Base-by-base conservation (phyloP, 176 grass and related monocot species). In the Oryza meyeriana region DNA sequence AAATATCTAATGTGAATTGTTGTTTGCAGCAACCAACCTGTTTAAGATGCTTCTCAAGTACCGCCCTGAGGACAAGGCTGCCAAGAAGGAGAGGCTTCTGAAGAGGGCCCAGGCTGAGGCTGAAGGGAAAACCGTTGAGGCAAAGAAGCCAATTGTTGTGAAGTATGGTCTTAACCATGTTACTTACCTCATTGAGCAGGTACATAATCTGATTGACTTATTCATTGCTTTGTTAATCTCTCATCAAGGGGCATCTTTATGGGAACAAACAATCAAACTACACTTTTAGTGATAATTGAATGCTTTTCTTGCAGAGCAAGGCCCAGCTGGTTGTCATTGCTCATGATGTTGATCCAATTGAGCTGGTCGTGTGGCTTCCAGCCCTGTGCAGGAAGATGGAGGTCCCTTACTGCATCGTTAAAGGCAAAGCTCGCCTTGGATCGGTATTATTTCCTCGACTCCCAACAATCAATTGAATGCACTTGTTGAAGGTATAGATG, bases 101-200 rank as follows among this genome's bases (percentile, higher is more conserved):
- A 93, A 88, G 74, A 86, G 91, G 55, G 91, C 91, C 67, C 78
- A 93, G 85, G 91, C 91, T 79, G 91, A 88, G 70, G 40, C 47
- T 41, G 91, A 93, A 24, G 88, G 91, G 40, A 93, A 90, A 33
- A 88, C 88, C 1, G 74, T 90, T 68, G 91, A 93, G 47, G 73
- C 79, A 1, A 93, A 93, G 82, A 93, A 93, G 59, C 91, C 91
- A 18, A 93, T 93, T 61, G 91, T 93, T 58, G 91, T 93, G 10
- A 93, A 93, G 75, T 93, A 93, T 90, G 91, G 88, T 12, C 91
- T 93, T 33, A 93, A 93, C 82, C 91, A 93, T 83, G 91, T 93
- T 5, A 93, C 91, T 52, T 93, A 90, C 69, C 91, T 93, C 64
- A 93, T 93, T 30, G 91, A 93, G 41, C 91, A 93, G 88, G 91